Evolutionary conservation across 345 rosid genomes (phyloP).

Genomic region (Bruguiera parviflora): DNA sequence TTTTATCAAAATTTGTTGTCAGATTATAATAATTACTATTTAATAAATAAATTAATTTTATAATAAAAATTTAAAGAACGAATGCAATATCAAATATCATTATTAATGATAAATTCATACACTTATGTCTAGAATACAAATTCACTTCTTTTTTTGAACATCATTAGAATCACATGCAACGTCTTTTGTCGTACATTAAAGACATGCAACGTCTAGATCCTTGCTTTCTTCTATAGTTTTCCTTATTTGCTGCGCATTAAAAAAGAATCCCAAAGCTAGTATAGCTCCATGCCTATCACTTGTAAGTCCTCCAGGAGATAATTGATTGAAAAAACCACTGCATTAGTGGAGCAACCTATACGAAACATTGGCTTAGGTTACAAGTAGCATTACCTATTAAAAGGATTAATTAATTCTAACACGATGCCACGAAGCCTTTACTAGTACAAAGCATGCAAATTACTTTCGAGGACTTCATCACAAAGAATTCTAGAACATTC

Average conservation of each 20-base stretch:
- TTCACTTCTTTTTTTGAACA: too few relatives aligned
- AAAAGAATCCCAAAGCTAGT: constrained; percentile 32
- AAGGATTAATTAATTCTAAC: background rate
- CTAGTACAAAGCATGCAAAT: background rate
- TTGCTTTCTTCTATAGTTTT: constrained; percentile 12
- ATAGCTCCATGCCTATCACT: constrained; percentile 32
- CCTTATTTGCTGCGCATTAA: background rate
- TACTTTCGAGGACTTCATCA: background rate
- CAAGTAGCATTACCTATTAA: background rate
- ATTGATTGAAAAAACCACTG: constrained; percentile 33
- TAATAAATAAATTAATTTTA: too few relatives aligned
- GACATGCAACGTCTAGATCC: constrained; percentile 23
- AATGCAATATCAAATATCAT: too few relatives aligned
- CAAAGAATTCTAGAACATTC: background rate
- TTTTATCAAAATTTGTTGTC: too few relatives aligned
- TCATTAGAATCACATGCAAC: too few relatives aligned
- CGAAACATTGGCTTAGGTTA: constrained; percentile 6
- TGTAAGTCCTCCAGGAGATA: constrained; percentile 36
- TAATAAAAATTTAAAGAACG: too few relatives aligned
- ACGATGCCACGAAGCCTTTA: too few relatives aligned
- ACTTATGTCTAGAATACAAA: too few relatives aligned
- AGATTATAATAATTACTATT: too few relatives aligned
- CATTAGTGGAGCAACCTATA: constrained; percentile 35
- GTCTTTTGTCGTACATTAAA: too few relatives aligned
- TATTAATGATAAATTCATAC: too few relatives aligned